Evolutionary conservation across 352 stramenopile species (phyloP), one percentile per base, ranked within the genome.

Genomic region (Phytophthora meadii): DNA sequence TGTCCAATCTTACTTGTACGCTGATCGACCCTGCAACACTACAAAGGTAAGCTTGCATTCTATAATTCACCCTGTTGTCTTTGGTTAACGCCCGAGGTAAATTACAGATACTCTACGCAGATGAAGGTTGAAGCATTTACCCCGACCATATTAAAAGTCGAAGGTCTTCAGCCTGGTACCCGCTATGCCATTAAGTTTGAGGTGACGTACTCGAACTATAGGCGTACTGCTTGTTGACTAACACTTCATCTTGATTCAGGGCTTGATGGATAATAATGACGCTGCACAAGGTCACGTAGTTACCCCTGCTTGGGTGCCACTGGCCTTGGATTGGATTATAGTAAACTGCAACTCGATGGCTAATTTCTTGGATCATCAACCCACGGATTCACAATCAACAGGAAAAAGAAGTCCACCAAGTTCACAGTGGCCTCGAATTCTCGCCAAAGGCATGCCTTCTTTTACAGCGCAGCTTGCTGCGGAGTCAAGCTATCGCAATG

Each of bases 161-260:
- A 90, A 40, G 74, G 64, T 1, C 67, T 92, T 36, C 74, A 77
- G 36, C 78, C 84, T 51, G 80, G 51, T 9, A 81, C 74, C 6
- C 74, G 76, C 17, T 92, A 90, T 57, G 63, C 64, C n/a, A 72
- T 92, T 25, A 70, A 67, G 0, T 85, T 92, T 46, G 76, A 88
- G 70, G 84, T 89, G 50, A 60, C 30, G 10, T 40, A 34, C 8
- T 42, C 24, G 5, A 50, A 14, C 30, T 10, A 36, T 36, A 1
- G 30, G 30, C 30, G 14, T 36, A 22, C 2, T 2, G 30, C 0
- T 14, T 36, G 30, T 36, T 14, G 3, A 14, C 8, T 36, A 36
- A 36, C 30, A 4, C 1, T 12, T 36, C 3, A 36, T 14, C 2
- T 32, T 15, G 1, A 34, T 40, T 28, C 53, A 89, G 82, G 80